phyloP scores from a whole-genome alignment of 257 asterid genomes.

The Jaltomata sinuosa region DNA sequence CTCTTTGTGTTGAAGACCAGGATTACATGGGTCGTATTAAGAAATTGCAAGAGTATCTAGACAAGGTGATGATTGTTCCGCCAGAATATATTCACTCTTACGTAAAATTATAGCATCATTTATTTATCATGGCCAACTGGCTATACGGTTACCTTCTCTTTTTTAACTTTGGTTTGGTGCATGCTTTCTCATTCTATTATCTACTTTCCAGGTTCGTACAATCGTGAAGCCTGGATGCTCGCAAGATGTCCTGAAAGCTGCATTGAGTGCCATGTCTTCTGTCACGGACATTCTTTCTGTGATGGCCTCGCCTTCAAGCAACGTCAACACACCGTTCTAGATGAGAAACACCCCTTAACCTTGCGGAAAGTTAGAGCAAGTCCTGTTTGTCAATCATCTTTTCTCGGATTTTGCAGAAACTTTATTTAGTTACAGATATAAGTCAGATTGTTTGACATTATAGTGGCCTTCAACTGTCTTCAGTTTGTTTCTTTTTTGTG shows the following conservation, averaged over 20 bases:
- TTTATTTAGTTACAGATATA: background rate
- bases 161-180: background rate
- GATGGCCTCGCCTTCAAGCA: slow-evolving; percentile 23
- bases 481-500: background rate
- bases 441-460: background rate
- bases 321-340: slow-evolving; percentile 44
- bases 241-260: slow-evolving; percentile 91
- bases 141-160: background rate
- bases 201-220: slow-evolving; percentile 57
- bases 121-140: background rate
- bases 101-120: background rate
- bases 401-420: background rate
- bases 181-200: background rate
- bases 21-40: slow-evolving; percentile 85
- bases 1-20: slow-evolving; percentile 81
- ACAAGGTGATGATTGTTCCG: slow-evolving; percentile 24
- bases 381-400: background rate
- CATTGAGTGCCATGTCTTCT: slow-evolving; percentile 87
- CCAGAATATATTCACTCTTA: background rate
- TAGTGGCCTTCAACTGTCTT: background rate
- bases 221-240: slow-evolving; percentile 98
- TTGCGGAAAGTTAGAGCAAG: background rate
- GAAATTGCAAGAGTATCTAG: slow-evolving; percentile 57
- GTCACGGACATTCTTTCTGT: slow-evolving; percentile 71
- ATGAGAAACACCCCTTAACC: background rate